A percentile compares a stretch with the other conserved stretches of the same genome.
These are phyloP conservation scores for Fusarium pininemorale DNA, from an alignment of 2,329 filamentous ascomycete genomes.

Conservation along the genomic window DNA sequence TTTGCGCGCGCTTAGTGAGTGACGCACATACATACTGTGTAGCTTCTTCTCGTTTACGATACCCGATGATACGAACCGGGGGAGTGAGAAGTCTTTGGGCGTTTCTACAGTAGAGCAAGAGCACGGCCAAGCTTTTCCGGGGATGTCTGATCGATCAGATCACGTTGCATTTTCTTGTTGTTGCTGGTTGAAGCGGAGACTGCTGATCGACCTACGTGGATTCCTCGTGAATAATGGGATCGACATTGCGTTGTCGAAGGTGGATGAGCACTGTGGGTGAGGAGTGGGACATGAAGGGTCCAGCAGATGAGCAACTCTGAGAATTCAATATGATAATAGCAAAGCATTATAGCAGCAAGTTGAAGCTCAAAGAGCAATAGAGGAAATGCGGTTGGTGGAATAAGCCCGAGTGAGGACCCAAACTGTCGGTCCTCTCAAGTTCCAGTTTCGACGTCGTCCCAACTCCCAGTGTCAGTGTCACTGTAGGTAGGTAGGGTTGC, in stretches of 20 bases:
- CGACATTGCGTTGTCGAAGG: constrained; percentile 10
- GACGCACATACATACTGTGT: constrained; percentile 3
- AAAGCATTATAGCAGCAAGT: neutral
- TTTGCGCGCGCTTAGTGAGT: constrained; percentile 29
- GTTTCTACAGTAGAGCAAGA: constrained; percentile 22
- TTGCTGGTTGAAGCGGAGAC: constrained; percentile 20
- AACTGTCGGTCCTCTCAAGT: constrained; percentile 5
- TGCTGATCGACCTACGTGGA: constrained; percentile 14
- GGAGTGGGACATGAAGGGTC: constrained; percentile 18
- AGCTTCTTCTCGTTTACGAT: neutral
- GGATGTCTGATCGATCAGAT: constrained; percentile 35
- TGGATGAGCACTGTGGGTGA: neutral
- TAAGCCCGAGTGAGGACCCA: constrained; percentile 12
- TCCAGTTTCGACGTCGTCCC: constrained; percentile 2
- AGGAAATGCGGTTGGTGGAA: neutral
- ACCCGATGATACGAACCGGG: constrained; percentile 9
- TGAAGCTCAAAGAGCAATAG: neutral
- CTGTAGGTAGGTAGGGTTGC: constrained; percentile 5
- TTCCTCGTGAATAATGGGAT: constrained; percentile 22
- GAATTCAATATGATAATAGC: neutral
- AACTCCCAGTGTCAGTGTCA: neutral
- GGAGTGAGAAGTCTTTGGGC: constrained; percentile 1
- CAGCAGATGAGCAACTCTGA: neutral
- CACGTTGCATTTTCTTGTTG: constrained; percentile 29
- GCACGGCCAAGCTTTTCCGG: constrained; percentile 30